Conservation (phyloP, 2,329 filamentous ascomycete genomes). For the Fusarium sp. region DNA sequence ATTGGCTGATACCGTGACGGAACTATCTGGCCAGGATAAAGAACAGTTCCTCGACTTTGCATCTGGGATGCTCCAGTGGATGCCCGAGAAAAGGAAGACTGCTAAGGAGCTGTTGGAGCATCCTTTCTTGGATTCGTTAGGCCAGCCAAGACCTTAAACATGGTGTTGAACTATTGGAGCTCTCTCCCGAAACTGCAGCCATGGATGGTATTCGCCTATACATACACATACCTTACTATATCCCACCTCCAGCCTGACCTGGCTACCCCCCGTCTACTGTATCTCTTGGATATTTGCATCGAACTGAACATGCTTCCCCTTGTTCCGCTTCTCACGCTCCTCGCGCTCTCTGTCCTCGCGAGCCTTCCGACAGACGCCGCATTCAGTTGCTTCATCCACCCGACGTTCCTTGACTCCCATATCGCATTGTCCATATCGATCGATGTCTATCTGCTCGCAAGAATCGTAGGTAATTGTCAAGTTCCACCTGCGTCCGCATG, state of each 20-base stretch:
- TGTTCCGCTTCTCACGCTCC: neutral
- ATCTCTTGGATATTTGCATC: neutral
- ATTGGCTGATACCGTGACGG: conserved; percentile 34
- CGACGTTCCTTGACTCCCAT: neutral
- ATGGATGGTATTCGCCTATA: too few relatives aligned
- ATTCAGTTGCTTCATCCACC: neutral
- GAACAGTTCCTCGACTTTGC: conserved; percentile 42
- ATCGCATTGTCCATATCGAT: neutral
- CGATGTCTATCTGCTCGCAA: neutral
- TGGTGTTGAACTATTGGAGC: too few relatives aligned
- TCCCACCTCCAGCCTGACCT: too few relatives aligned
- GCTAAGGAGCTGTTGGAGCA: conserved; percentile 40
- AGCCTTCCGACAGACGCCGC: neutral
- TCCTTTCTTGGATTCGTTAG: conserved; percentile 30
- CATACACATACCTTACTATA: too few relatives aligned
- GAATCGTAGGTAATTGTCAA: neutral
- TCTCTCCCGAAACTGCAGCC: too few relatives aligned
- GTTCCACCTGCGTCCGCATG: neutral
- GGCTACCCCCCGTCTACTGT: neutral
- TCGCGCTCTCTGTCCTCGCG: neutral
- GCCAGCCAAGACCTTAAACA: too few relatives aligned
- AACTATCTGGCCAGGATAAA: conserved; percentile 35
- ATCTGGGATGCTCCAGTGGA: conserved; percentile 42
- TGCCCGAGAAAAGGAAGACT: conserved; percentile 42
- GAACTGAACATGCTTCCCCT: neutral